Conservation (phyloP, 169 alveolate genomes). For the Plasmodium billcollinsi region DNA sequence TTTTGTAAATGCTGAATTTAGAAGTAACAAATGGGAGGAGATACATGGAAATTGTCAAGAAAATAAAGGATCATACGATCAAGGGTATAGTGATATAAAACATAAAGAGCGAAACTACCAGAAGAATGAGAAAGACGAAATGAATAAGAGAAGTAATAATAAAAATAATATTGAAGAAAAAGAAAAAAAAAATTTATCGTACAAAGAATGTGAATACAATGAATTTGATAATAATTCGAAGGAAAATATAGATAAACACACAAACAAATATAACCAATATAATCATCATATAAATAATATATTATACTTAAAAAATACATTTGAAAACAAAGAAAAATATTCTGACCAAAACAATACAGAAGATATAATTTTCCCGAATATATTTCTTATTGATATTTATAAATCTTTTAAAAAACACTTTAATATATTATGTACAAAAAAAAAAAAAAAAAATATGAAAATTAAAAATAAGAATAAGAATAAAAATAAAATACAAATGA, state of each 20-base stretch:
- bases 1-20: too few relatives aligned
- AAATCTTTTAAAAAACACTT: slow-evolving; percentile 73
- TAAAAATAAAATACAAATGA: not conserved
- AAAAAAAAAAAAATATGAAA: slow-evolving; percentile 4
- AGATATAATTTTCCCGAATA: slow-evolving; percentile 6
- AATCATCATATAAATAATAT: slow-evolving; percentile 21
- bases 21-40: not conserved
- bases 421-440: slow-evolving; percentile 13
- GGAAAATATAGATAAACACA: too few relatives aligned
- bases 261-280: not conserved
- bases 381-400: slow-evolving; percentile 58
- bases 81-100: not conserved
- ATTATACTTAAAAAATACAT: slow-evolving; percentile 28
- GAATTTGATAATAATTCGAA: too few relatives aligned
- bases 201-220: too few relatives aligned
- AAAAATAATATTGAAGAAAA: too few relatives aligned
- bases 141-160: not conserved
- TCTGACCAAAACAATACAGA: slow-evolving; percentile 28
- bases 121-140: not conserved
- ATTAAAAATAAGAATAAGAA: not conserved
- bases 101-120: not conserved
- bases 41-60: not conserved
- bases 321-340: slow-evolving; percentile 52
- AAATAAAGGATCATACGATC: not conserved
- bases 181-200: too few relatives aligned